These are phyloP conservation scores for Pythium brassicae DNA, from an alignment of 352 stramenopile species.

Conservation along the genomic window DNA sequence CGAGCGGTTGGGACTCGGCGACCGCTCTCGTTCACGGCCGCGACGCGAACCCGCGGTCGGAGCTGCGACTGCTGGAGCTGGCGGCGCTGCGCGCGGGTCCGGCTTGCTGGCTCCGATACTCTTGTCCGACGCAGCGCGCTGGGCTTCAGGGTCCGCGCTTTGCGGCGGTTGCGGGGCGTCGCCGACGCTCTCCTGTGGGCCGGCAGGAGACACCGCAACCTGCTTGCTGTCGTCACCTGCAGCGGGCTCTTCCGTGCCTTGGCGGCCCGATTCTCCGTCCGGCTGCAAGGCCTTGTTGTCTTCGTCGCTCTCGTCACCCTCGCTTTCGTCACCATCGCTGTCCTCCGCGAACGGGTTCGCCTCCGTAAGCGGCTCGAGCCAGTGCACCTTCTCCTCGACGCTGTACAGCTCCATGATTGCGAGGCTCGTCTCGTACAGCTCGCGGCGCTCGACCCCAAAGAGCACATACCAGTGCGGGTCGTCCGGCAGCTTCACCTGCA, in stretches of 20 bases:
- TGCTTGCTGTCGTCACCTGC: not conserved
- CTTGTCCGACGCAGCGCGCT: not conserved
- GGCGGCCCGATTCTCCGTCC: no score
- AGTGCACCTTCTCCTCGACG: constrained; percentile 39
- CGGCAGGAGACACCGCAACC: not conserved
- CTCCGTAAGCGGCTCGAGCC: constrained; percentile 70
- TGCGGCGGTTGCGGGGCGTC: not conserved
- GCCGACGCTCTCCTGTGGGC: not conserved
- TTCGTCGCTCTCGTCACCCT: not conserved
- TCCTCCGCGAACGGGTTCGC: constrained; percentile 68
- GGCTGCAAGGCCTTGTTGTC: no score
- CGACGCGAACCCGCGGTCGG: not conserved
- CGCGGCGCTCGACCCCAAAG: constrained; percentile 54
- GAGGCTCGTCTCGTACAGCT: constrained; percentile 43
- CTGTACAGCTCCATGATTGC: constrained; percentile 65
- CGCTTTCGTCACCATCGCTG: constrained; percentile 11
- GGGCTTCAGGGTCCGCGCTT: not conserved
- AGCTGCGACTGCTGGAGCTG: not conserved
- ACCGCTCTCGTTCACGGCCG: not conserved
- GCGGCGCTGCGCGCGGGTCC: not conserved
- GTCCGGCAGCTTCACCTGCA: constrained; percentile 49
- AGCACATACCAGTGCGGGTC: constrained; percentile 60
- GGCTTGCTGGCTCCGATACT: no score
- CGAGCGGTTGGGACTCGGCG: constrained; percentile 5
- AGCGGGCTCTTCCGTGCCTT: not conserved